phyloP scores from a whole-genome alignment of 1,284 basidiomycete species.

The Cerioporus squamosus region DNA sequence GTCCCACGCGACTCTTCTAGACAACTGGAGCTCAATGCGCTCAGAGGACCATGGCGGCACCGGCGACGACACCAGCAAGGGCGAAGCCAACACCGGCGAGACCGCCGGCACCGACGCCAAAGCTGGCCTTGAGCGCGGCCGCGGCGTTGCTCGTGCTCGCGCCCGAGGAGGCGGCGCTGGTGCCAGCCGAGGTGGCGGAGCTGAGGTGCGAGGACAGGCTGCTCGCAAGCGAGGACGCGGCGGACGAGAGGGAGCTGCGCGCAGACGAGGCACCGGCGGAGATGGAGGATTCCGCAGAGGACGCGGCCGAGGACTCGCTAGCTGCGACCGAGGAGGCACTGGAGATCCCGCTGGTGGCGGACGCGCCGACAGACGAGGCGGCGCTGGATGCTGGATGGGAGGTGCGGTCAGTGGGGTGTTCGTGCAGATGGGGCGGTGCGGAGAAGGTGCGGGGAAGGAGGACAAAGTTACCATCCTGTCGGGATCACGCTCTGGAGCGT shows the following conservation, averaged over 20 bases:
- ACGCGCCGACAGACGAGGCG: neutral
- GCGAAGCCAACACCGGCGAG: slow-evolving; percentile 17
- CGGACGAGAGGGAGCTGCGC: slow-evolving; percentile 3
- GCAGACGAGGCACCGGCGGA: neutral
- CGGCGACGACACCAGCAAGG: slow-evolving; percentile 17
- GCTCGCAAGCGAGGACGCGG: neutral
- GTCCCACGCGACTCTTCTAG: too few species aligned
- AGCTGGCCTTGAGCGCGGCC: neutral
- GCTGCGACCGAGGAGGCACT: neutral
- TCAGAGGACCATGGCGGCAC: slow-evolving; percentile 22
- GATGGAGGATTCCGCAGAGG: neutral
- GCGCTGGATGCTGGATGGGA: neutral
- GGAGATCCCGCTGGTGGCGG: neutral
- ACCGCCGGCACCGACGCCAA: slow-evolving; percentile 1
- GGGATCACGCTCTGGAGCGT: neutral
- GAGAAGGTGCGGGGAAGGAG: too few species aligned
- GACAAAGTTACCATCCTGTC: too few species aligned
- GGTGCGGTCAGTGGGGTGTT: neutral
- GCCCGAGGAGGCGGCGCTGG: neutral
- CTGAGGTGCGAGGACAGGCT: neutral
- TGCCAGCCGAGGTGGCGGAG: neutral
- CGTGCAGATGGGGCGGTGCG: neutral
- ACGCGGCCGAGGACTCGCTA: neutral
- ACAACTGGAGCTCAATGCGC: neutral
- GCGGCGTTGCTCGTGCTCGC: neutral